Percentiles rank a stretch among this genome's conserved stretches.
Conservation (phyloP, 2,329 filamentous ascomycete species). For the Ceratocystis alfenasii region DNA sequence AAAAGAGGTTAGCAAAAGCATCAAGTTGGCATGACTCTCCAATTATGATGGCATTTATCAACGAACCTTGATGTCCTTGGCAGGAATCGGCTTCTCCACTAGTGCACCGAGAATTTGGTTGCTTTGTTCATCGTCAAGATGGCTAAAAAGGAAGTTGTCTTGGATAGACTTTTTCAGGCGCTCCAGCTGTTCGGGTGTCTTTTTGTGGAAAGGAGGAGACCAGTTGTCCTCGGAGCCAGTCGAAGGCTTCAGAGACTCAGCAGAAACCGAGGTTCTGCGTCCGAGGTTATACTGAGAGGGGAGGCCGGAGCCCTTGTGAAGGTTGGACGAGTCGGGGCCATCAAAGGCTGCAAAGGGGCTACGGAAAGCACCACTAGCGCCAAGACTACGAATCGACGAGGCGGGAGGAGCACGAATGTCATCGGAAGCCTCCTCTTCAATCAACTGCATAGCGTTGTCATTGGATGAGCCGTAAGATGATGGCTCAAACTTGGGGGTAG, state of each 20-base stretch:
- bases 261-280: slow-evolving; percentile 89
- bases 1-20: too few species aligned
- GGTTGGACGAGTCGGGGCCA: slow-evolving; percentile 35
- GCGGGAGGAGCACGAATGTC: slow-evolving; percentile 67
- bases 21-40: not conserved
- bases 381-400: slow-evolving; percentile 28
- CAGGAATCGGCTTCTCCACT: slow-evolving; percentile 88
- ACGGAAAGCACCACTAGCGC: slow-evolving; percentile 25
- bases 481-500: slow-evolving; percentile 33
- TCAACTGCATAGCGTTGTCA: slow-evolving; percentile 36
- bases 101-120: slow-evolving; percentile 77
- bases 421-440: slow-evolving; percentile 75
- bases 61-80: slow-evolving; percentile 63
- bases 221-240: slow-evolving; percentile 77
- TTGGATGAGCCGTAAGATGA: slow-evolving; percentile 29
- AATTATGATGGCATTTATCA: not conserved
- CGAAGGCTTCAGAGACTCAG: slow-evolving; percentile 86
- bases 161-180: slow-evolving; percentile 72
- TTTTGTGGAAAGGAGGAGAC: slow-evolving; percentile 74
- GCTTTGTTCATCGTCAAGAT: slow-evolving; percentile 88
- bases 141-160: slow-evolving; percentile 85
- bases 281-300: slow-evolving; percentile 89
- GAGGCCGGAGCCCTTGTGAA: slow-evolving; percentile 53
- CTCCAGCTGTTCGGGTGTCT: slow-evolving; percentile 66
- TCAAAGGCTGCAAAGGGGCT: slow-evolving; percentile 44